Percentiles rank a stretch among this genome's conserved stretches.
Evolutionary conservation across 2,329 filamentous ascomycete species (phyloP).

Genomic region (Dactylellina parvicollis): DNA sequence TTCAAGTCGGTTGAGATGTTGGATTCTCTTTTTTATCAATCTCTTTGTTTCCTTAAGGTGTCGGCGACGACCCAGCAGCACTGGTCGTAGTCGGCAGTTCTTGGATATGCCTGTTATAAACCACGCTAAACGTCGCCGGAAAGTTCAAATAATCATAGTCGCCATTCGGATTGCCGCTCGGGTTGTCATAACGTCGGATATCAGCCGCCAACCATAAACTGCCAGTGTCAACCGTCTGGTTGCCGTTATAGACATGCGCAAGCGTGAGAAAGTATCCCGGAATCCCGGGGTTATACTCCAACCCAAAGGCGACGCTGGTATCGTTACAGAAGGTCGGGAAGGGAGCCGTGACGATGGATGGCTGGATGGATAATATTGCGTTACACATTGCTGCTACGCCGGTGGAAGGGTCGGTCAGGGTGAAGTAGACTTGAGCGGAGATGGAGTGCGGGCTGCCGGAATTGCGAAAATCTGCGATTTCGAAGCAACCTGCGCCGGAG

Average conservation of each 20-base stretch:
- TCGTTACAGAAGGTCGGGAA: conserved; percentile 47
- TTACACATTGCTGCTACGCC: conserved; percentile 23
- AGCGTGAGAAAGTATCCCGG: conserved; percentile 33
- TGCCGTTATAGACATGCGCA: conserved; percentile 36
- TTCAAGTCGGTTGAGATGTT: not conserved
- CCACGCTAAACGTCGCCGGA: conserved; percentile 22
- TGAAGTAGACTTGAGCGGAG: conserved; percentile 30
- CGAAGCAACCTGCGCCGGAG: conserved; percentile 34
- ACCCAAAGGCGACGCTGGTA: conserved; percentile 23
- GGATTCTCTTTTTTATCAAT: not conserved
- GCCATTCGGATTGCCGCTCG: conserved; percentile 40
- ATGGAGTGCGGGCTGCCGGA: conserved; percentile 40
- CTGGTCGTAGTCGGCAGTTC: conserved; percentile 14
- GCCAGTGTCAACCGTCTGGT: conserved; percentile 37
- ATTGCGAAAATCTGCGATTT: conserved; percentile 32
- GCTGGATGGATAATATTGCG: conserved; percentile 33
- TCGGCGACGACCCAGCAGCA: conserved; percentile 2
- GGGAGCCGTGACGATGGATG: conserved; percentile 19
- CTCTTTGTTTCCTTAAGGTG: not conserved
- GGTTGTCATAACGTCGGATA: conserved; percentile 29
- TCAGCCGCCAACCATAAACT: conserved; percentile 30
- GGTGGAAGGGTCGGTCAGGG: conserved; percentile 8
- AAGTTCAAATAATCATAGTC: conserved; percentile 50
- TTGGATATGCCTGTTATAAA: conserved; percentile 39
- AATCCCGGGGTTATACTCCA: conserved; percentile 20